Percentiles rank a stretch among this genome's conserved stretches.
These are phyloP conservation scores for Verticillium alfalfae DNA, from an alignment of 2,329 filamentous ascomycete genomes.

Conservation along the genomic window DNA sequence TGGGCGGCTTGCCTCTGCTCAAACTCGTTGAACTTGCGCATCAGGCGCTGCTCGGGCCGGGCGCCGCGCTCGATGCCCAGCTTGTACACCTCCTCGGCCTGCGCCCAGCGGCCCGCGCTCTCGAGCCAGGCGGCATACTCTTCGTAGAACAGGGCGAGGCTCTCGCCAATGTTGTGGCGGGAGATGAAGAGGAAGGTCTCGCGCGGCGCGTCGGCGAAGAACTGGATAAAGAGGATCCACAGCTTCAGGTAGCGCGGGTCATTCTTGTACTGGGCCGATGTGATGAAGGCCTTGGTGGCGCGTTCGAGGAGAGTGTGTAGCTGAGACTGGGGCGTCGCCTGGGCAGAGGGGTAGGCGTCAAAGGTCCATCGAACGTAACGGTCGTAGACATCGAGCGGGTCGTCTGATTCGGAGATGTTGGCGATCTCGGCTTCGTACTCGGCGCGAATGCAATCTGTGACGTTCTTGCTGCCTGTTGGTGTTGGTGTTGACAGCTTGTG, in stretches of 20 bases:
- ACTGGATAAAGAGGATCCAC: slow-evolving; percentile 89
- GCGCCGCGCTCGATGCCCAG: slow-evolving; percentile 87
- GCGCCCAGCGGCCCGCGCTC: slow-evolving; percentile 72
- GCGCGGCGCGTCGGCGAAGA: slow-evolving; percentile 89
- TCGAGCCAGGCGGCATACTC: slow-evolving; percentile 95
- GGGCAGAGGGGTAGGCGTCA: slow-evolving; percentile 88
- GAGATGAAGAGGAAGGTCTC: slow-evolving; percentile 91
- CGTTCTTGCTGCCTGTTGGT: slow-evolving; percentile 66
- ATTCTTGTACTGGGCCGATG: slow-evolving; percentile 85
- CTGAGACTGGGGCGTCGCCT: slow-evolving; percentile 87
- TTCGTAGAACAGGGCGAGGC: slow-evolving; percentile 88
- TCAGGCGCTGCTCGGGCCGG: slow-evolving; percentile 69
- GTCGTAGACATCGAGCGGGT: slow-evolving; percentile 92
- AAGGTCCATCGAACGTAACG: slow-evolving; percentile 96
- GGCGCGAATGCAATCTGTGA: slow-evolving; percentile 73
- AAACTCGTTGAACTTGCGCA: slow-evolving; percentile 91
- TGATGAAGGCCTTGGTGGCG: slow-evolving; percentile 84
- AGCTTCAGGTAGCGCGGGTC: slow-evolving; percentile 89
- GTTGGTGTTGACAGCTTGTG: slow-evolving; percentile 57
- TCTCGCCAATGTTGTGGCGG: slow-evolving; percentile 80
- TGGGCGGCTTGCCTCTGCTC: slow-evolving; percentile 64
- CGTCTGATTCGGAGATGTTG: slow-evolving; percentile 78
- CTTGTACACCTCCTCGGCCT: slow-evolving; percentile 91
- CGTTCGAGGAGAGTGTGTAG: slow-evolving; percentile 84
- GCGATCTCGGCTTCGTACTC: slow-evolving; percentile 83